These are phyloP conservation scores for Elsinoe perseae DNA, from an alignment of 2,329 filamentous ascomycete species.

Conservation along the genomic window DNA sequence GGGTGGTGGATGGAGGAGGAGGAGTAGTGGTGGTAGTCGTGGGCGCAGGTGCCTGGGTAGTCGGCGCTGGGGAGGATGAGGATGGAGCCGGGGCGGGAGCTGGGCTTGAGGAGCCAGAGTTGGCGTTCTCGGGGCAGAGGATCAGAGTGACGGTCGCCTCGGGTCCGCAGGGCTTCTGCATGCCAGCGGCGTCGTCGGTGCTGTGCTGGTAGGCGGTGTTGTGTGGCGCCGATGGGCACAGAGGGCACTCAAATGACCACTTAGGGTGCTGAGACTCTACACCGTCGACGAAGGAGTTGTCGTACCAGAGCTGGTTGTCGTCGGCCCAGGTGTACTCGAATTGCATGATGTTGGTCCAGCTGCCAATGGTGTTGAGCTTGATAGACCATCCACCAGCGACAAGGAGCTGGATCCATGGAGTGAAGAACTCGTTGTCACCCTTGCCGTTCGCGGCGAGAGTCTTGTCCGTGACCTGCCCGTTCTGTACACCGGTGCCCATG, in stretches of 20 bases:
- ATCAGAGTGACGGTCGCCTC: slow-evolving; percentile 30
- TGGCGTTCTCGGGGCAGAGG: slow-evolving; percentile 27
- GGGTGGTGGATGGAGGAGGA: slow-evolving; percentile 18
- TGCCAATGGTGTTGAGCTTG: slow-evolving; percentile 30
- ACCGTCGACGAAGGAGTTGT: slow-evolving; percentile 33
- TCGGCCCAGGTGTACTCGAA: slow-evolving; percentile 34
- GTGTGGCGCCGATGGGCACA: slow-evolving; percentile 25
- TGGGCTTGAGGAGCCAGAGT: slow-evolving; percentile 15
- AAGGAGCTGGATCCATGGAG: slow-evolving; percentile 29
- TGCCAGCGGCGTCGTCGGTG: slow-evolving; percentile 34
- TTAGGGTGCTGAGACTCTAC: slow-evolving; percentile 31
- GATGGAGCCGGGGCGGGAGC: slow-evolving; percentile 17
- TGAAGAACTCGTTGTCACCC: slow-evolving; percentile 23
- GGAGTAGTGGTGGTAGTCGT: slow-evolving; percentile 16
- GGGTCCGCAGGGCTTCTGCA: slow-evolving; percentile 29
- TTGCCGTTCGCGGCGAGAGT: slow-evolving; percentile 20
- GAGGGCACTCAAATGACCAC: slow-evolving; percentile 30
- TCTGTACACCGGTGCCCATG: slow-evolving; percentile 22
- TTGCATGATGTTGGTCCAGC: slow-evolving; percentile 29
- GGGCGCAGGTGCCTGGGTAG: slow-evolving; percentile 4
- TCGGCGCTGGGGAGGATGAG: slow-evolving; percentile 17
- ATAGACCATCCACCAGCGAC: slow-evolving; percentile 33
- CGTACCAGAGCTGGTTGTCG: slow-evolving; percentile 33
- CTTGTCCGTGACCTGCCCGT: slow-evolving; percentile 21
- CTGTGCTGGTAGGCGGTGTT: slow-evolving; percentile 33